Conservation (phyloP, 805 yeast genomes). For the Candida cerambycidarum region DNA sequence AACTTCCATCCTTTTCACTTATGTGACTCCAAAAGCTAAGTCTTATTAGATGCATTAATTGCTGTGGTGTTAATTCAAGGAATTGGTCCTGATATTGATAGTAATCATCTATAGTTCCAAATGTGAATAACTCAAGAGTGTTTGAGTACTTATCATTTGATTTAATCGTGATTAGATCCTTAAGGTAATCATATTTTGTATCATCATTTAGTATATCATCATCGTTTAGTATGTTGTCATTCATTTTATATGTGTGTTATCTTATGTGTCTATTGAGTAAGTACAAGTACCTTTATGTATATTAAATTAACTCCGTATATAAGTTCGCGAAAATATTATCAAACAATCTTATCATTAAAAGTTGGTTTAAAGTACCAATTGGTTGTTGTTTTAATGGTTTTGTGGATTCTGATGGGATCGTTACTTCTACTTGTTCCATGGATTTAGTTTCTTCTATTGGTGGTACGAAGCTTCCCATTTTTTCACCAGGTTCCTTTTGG, state of each 20-base stretch:
- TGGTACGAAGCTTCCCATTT: too few species aligned
- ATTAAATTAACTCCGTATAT: slow-evolving; percentile 22
- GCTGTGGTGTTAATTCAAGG: slow-evolving; percentile 15
- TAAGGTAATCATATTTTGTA: slow-evolving; percentile 6
- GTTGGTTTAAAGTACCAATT: slow-evolving; percentile 12
- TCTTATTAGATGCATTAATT: slow-evolving; percentile 25
- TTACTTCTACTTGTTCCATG: too few species aligned
- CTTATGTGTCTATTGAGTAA: background rate
- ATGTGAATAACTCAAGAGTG: slow-evolving; percentile 39
- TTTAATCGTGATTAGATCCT: slow-evolving; percentile 4
- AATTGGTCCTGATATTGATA: slow-evolving; percentile 17
- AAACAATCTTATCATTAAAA: slow-evolving; percentile 19
- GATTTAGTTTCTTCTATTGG: too few species aligned
- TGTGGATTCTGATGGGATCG: too few species aligned
- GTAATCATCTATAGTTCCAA: slow-evolving; percentile 32
- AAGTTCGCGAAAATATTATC: slow-evolving; percentile 21
- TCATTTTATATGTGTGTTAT: background rate
- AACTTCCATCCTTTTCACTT: slow-evolving; percentile 14
- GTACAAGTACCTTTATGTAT: background rate
- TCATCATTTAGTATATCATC: slow-evolving; percentile 2
- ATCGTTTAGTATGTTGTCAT: slow-evolving; percentile 1
- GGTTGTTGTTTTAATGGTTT: too few species aligned
- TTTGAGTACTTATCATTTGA: slow-evolving; percentile 13
- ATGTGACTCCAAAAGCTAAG: slow-evolving; percentile 24
- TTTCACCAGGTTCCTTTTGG: too few species aligned